Conservation (phyloP, 129 eudicot species). For the Centaurea solstitialis region DNA sequence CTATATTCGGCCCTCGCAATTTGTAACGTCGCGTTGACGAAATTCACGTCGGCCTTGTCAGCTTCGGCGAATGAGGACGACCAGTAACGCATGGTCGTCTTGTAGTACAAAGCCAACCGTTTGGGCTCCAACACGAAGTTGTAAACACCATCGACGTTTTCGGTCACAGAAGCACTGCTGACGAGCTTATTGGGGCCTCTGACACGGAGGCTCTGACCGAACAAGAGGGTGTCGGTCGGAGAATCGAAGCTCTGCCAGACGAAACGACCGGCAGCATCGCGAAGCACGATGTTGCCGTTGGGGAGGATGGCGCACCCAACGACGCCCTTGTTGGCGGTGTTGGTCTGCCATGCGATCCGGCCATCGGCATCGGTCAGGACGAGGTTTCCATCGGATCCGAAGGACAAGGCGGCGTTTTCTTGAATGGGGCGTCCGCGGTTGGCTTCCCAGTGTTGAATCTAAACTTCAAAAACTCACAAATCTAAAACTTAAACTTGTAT, state of each 20-base stretch:
- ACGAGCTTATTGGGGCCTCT: slow-evolving; percentile 27
- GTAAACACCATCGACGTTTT: slow-evolving; percentile 30
- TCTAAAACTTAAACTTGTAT: too few species aligned
- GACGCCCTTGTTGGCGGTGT: slow-evolving; percentile 50
- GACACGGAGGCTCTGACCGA: slow-evolving; percentile 35
- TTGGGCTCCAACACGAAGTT: slow-evolving; percentile 32
- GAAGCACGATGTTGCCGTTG: slow-evolving; percentile 46
- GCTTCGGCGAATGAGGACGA: too few species aligned
- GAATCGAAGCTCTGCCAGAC: too few species aligned
- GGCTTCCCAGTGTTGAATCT: slow-evolving; percentile 59
- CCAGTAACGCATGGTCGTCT: too few species aligned
- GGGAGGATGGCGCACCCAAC: slow-evolving; percentile 26
- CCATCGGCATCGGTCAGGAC: slow-evolving; percentile 43
- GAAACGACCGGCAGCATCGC: slow-evolving; percentile 33
- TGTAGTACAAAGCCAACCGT: background rate
- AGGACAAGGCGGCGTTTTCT: slow-evolving; percentile 38
- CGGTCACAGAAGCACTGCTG: slow-evolving; percentile 27
- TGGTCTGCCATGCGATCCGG: slow-evolving; percentile 44
- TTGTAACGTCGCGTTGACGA: background rate
- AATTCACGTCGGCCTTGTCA: too few species aligned
- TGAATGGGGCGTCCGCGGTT: slow-evolving; percentile 43
- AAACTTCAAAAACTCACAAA: too few species aligned
- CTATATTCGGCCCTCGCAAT: background rate
- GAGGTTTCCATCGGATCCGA: slow-evolving; percentile 43
- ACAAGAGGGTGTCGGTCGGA: slow-evolving; percentile 38